phyloP scores from a whole-genome alignment of 345 rosid genomes.

The Litchi chinensis region DNA sequence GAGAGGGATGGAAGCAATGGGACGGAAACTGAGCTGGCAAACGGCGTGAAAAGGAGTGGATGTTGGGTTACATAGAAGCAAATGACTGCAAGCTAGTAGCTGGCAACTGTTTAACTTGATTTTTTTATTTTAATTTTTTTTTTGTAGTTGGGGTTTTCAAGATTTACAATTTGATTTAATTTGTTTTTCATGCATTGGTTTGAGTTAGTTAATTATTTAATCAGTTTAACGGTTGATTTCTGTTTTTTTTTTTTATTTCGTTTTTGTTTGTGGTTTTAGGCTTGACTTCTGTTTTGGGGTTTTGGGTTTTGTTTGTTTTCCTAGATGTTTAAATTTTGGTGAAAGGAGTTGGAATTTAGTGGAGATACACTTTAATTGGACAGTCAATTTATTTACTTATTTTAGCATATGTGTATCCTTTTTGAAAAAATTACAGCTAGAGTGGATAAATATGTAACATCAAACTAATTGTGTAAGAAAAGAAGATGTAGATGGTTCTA shows the following conservation, averaged over 20 bases:
- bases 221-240: not conserved
- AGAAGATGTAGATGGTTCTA: too few relatives aligned
- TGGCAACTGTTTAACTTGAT: constrained; percentile 43
- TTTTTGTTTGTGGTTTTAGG: not conserved
- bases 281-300: not conserved
- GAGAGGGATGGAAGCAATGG: constrained; percentile 12
- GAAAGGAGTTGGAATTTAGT: too few relatives aligned
- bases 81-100: constrained; percentile 35
- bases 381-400: too few relatives aligned
- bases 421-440: too few relatives aligned
- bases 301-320: too few relatives aligned
- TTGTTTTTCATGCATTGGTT: too few relatives aligned
- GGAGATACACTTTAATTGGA: too few relatives aligned
- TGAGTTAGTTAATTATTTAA: not conserved
- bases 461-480: too few relatives aligned
- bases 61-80: constrained; percentile 43
- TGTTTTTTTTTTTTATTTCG: not conserved
- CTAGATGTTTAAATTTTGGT: too few relatives aligned
- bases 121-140: not conserved
- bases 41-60: constrained; percentile 35
- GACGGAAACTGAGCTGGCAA: constrained; percentile 51
- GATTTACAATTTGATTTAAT: not conserved
- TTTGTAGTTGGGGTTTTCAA: too few relatives aligned
- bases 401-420: too few relatives aligned
- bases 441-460: too few relatives aligned